Evolutionary conservation across 441 rosid species (phyloP).

Genomic region (Melastoma candidum): DNA sequence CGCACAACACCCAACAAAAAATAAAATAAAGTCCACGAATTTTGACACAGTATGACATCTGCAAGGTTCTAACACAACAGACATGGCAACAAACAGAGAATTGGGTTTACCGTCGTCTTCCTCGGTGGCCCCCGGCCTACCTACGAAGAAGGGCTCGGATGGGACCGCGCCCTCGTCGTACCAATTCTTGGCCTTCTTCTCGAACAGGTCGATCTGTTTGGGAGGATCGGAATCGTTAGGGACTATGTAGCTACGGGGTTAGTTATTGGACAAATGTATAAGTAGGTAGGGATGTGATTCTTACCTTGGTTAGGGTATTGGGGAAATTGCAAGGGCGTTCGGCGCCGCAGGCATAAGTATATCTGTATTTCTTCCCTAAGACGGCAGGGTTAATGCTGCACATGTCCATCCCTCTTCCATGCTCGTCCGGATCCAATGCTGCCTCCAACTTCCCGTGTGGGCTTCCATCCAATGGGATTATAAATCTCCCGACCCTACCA

Average conservation of each 20-base stretch:
- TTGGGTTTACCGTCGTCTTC: slow-evolving; percentile 79
- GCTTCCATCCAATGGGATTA: slow-evolving; percentile 77
- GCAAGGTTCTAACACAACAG: too few relatives aligned
- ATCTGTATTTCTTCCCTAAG: slow-evolving; percentile 66
- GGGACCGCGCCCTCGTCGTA: slow-evolving; percentile 72
- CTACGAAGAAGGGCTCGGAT: slow-evolving; percentile 89
- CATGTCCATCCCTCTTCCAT: slow-evolving; percentile 96
- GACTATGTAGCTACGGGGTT: not conserved
- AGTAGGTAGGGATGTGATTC: not conserved
- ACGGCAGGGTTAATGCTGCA: slow-evolving; percentile 78
- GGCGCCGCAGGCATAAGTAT: slow-evolving; percentile 92
- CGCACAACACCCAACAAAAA: not conserved
- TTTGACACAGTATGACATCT: too few relatives aligned
- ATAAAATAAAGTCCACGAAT: not conserved
- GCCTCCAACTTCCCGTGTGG: slow-evolving; percentile 60
- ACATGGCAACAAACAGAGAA: too few relatives aligned
- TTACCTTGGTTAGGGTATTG: slow-evolving; percentile 87
- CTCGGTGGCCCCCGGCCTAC: slow-evolving; percentile 67
- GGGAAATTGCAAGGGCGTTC: slow-evolving; percentile 91
- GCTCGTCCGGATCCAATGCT: slow-evolving; percentile 77
- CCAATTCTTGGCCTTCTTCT: slow-evolving; percentile 83
- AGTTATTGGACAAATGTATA: not conserved
- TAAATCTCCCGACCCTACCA: slow-evolving; percentile 77
- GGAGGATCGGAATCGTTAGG: not conserved
- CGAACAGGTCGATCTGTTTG: slow-evolving; percentile 56